phyloP scores from a whole-genome alignment of 1,284 basidiomycete genomes.

The Salmacisia buchloeana region DNA sequence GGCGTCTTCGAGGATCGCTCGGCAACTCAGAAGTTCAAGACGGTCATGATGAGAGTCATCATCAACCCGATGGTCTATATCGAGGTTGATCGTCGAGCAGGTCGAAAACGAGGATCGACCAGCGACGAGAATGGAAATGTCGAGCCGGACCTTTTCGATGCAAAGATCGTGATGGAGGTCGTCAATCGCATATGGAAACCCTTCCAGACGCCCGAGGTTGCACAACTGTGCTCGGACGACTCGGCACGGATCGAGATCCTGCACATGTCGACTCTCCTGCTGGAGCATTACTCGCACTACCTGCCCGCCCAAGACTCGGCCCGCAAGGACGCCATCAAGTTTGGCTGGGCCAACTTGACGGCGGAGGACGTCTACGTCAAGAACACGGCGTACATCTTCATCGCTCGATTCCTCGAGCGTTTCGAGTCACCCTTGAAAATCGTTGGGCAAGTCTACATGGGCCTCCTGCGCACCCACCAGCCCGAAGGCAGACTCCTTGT shows the following conservation, averaged over 20 bases:
- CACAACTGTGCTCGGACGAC: slow-evolving; percentile 62
- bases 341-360: slow-evolving; percentile 83
- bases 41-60: slow-evolving; percentile 76
- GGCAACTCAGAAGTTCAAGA: slow-evolving; percentile 72
- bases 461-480: slow-evolving; percentile 74
- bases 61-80: slow-evolving; percentile 67
- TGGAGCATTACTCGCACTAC: slow-evolving; percentile 73
- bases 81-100: neutral
- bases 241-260: slow-evolving; percentile 83
- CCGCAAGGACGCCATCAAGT: slow-evolving; percentile 91
- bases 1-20: slow-evolving; percentile 70
- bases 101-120: neutral
- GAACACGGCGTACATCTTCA: slow-evolving; percentile 85
- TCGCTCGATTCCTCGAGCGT: slow-evolving; percentile 86
- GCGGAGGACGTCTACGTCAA: slow-evolving; percentile 83
- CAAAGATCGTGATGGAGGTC: slow-evolving; percentile 65
- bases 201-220: slow-evolving; percentile 57
- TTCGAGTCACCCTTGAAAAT: slow-evolving; percentile 91
- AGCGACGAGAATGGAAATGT: slow-evolving; percentile 26
- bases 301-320: slow-evolving; percentile 63
- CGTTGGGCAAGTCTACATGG: slow-evolving; percentile 87
- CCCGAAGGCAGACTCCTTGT: slow-evolving; percentile 71
- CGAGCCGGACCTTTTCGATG: slow-evolving; percentile 60
- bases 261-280: slow-evolving; percentile 81
- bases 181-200: slow-evolving; percentile 75